A percentile compares a stretch with the other conserved stretches of the same genome.
These are phyloP conservation scores for Asterophora parasitica DNA, from an alignment of 768 basidiomycete genomes.

Conservation along the genomic window DNA sequence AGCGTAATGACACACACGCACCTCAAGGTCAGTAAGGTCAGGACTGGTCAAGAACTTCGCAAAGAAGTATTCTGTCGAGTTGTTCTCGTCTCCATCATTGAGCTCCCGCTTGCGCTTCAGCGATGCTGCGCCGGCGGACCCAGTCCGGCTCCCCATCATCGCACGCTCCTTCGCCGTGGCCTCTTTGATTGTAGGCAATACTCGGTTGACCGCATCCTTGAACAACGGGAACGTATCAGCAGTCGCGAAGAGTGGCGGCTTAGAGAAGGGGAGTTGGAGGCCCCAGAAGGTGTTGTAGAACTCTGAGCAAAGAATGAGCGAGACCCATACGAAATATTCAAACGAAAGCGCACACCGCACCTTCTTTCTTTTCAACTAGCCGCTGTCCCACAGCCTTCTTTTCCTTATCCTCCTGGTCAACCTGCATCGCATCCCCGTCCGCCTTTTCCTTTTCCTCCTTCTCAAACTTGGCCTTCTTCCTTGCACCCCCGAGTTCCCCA, in stretches of 20 bases:
- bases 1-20: slow-evolving; percentile 21
- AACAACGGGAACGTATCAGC: slow-evolving; percentile 58
- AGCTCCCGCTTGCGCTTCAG: slow-evolving; percentile 67
- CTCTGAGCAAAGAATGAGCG: slow-evolving; percentile 32
- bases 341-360: slow-evolving; percentile 42
- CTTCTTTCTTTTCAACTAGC: slow-evolving; percentile 53
- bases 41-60: slow-evolving; percentile 90
- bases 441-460: slow-evolving; percentile 18
- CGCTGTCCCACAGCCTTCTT: slow-evolving; percentile 26
- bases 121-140: slow-evolving; percentile 28
- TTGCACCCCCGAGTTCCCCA: slow-evolving; percentile 25
- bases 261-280: slow-evolving; percentile 79
- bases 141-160: slow-evolving; percentile 73
- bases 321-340: not conserved
- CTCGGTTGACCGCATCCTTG: slow-evolving; percentile 63
- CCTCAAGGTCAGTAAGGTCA: slow-evolving; percentile 84
- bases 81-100: slow-evolving; percentile 51
- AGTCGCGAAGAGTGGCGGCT: slow-evolving; percentile 64
- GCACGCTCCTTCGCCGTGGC: slow-evolving; percentile 85
- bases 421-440: slow-evolving; percentile 53
- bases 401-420: slow-evolving; percentile 39
- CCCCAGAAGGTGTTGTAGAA: slow-evolving; percentile 92
- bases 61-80: slow-evolving; percentile 77
- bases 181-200: slow-evolving; percentile 76
- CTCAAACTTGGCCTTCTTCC: slow-evolving; percentile 29